Conservation (phyloP, 2,329 filamentous ascomycete species). For the Fusarium camptoceras region DNA sequence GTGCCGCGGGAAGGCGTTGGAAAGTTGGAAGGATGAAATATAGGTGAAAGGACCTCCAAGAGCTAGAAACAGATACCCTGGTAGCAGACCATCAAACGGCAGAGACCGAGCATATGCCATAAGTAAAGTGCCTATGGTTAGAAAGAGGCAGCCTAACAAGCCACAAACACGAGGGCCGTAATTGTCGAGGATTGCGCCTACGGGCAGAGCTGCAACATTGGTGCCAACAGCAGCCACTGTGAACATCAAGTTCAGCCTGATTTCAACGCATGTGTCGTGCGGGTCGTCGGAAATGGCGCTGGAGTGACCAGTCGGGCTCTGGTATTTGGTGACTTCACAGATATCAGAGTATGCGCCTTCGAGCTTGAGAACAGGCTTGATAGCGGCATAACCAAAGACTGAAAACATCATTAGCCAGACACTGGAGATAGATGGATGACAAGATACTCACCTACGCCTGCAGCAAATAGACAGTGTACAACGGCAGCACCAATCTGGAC, state of each 20-base stretch:
- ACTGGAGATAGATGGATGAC: neutral
- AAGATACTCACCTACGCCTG: constrained; percentile 65
- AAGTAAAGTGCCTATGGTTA: constrained; percentile 76
- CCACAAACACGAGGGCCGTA: constrained; percentile 84
- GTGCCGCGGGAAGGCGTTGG: constrained; percentile 82
- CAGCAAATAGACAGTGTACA: constrained; percentile 73
- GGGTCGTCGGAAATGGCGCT: constrained; percentile 37
- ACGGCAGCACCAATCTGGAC: constrained; percentile 49
- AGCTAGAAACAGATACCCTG: constrained; percentile 80
- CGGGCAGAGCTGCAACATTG: constrained; percentile 86
- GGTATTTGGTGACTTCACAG: constrained; percentile 57
- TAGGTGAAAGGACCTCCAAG: constrained; percentile 85
- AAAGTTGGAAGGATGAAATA: constrained; percentile 85
- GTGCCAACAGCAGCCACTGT: constrained; percentile 88
- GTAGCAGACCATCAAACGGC: constrained; percentile 78
- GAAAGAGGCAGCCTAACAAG: constrained; percentile 73
- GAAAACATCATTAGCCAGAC: neutral
- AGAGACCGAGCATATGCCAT: constrained; percentile 72
- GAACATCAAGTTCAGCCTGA: constrained; percentile 89
- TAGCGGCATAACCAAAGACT: constrained; percentile 85
- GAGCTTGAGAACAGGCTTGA: constrained; percentile 82
- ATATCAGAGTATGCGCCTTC: constrained; percentile 77
- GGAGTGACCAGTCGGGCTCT: constrained; percentile 1
- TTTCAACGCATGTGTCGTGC: constrained; percentile 59
- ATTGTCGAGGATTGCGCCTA: constrained; percentile 86